phyloP scores from a whole-genome alignment of 192 early-diverging fungal genomes.

The Backusella luteola region DNA sequence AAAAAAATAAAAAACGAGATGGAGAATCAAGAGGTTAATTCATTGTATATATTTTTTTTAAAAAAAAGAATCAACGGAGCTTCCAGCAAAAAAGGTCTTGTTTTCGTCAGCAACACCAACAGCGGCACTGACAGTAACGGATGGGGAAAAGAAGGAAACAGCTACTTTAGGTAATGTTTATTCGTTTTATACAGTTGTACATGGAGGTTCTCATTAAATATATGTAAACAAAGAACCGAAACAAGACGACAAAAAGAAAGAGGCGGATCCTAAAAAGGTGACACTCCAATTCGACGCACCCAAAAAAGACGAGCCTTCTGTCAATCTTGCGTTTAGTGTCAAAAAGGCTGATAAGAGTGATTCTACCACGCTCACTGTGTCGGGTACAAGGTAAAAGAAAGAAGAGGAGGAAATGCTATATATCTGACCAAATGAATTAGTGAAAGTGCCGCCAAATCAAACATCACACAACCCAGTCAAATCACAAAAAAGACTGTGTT shows the following conservation, averaged over 20 bases:
- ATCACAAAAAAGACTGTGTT: neutral
- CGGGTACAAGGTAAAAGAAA: neutral
- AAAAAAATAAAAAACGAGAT: too few species aligned
- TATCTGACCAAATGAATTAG: neutral
- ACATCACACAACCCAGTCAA: neutral
- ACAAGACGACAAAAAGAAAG: neutral
- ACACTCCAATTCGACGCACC: neutral
- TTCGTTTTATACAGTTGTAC: neutral
- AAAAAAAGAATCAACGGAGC: neutral
- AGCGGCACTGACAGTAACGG: neutral
- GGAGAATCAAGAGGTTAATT: neutral
- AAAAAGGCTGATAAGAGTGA: neutral
- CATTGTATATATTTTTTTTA: neutral
- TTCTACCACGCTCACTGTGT: neutral
- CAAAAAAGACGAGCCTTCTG: neutral
- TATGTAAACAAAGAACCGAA: neutral
- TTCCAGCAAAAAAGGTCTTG: neutral
- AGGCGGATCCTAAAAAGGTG: neutral
- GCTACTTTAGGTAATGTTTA: neutral
- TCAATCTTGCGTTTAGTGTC: neutral
- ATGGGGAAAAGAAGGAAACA: neutral
- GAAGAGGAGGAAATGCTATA: too few species aligned
- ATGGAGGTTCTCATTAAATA: neutral
- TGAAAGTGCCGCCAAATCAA: neutral
- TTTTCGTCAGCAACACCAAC: neutral